phyloP scores from a whole-genome alignment of 371 early-diverging fungal genomes.

The Vairimorpha ceranae region DNA sequence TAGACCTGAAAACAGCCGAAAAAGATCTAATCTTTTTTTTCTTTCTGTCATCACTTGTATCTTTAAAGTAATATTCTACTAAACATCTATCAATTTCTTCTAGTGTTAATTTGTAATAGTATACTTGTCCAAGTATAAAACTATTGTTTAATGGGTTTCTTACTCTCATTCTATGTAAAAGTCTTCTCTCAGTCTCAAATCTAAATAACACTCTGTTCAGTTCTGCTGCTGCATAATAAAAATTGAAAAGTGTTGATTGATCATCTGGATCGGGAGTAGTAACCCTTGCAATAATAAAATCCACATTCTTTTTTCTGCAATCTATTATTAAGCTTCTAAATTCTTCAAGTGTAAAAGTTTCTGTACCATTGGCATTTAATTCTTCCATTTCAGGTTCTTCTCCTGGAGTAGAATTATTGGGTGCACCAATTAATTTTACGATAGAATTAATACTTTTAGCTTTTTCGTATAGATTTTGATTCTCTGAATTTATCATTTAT shows the following conservation, averaged over 20 bases:
- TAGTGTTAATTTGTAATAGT: slow-evolving; percentile 65
- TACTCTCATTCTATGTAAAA: slow-evolving; percentile 71
- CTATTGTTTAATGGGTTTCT: slow-evolving; percentile 73
- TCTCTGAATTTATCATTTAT: slow-evolving; percentile 20
- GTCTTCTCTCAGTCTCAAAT: slow-evolving; percentile 65
- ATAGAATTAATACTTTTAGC: slow-evolving; percentile 46
- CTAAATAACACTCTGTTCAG: slow-evolving; percentile 72
- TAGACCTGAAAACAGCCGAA: slow-evolving; percentile 39
- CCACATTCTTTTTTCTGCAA: slow-evolving; percentile 66
- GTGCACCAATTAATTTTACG: slow-evolving; percentile 60
- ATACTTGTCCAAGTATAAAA: slow-evolving; percentile 70
- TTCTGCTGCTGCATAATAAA: slow-evolving; percentile 71
- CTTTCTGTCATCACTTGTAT: neutral
- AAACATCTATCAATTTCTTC: slow-evolving; percentile 57
- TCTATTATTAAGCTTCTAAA: slow-evolving; percentile 66
- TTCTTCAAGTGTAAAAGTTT: slow-evolving; percentile 73
- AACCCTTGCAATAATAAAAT: slow-evolving; percentile 72
- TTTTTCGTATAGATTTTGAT: slow-evolving; percentile 39
- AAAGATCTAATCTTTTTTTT: slow-evolving; percentile 34
- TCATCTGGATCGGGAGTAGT: slow-evolving; percentile 69
- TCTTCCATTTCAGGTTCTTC: slow-evolving; percentile 60
- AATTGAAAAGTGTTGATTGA: slow-evolving; percentile 65
- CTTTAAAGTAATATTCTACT: slow-evolving; percentile 59
- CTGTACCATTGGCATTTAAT: slow-evolving; percentile 66
- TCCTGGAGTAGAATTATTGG: slow-evolving; percentile 45